Evolutionary conservation across 768 basidiomycete genomes (phyloP), one percentile per base, ranked within the genome.

Genomic region (Tephrocybe rancida): DNA sequence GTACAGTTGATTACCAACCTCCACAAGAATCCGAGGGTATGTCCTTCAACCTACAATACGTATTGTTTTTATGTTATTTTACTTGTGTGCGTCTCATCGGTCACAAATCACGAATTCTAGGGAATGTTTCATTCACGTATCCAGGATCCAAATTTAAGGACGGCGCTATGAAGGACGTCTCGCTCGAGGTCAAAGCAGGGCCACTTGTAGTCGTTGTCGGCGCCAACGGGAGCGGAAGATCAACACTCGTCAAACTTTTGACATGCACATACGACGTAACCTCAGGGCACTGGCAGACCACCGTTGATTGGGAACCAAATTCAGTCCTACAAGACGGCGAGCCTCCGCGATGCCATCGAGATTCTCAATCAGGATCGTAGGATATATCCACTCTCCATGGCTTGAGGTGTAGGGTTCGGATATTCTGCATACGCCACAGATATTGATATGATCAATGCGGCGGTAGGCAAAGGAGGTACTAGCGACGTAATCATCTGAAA

Each of bases 131-230:
- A 0, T 86, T 86, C 56, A 64, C 67, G 14, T 86, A 87, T 56
- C 59, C 56, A 16, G 81, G 81, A 0, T 72, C 70, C 14, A 67
- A 67, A 32, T 68, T 72, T 30, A 67, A 66, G 21, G 39, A 41
- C 6, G 74, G 71, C 9, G 74, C 72, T 10, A 54, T 82, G 10
- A 61, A 67, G 16, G 58, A 72, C 37, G 62, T 83, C 10, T 74
- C 76, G 0, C 64, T 83, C n/a, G 63, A 62, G 2, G 75, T 84
- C 54, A 65, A 73, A 13, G 61, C 77, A 0, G 81, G 81, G 1
- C 71, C 76, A 22, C 69, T 83, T 9, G 76, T 81, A 16, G 75
- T 84, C 29, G 65, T 85, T 21, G 83, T 85, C 3, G 82, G 84
- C 21, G 67, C 67, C 3, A 84, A 84, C 55, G 83, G 83, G 3